Conservation (phyloP, 225 moss, liverwort and hornwort species). For the Ulota crispa region DNA sequence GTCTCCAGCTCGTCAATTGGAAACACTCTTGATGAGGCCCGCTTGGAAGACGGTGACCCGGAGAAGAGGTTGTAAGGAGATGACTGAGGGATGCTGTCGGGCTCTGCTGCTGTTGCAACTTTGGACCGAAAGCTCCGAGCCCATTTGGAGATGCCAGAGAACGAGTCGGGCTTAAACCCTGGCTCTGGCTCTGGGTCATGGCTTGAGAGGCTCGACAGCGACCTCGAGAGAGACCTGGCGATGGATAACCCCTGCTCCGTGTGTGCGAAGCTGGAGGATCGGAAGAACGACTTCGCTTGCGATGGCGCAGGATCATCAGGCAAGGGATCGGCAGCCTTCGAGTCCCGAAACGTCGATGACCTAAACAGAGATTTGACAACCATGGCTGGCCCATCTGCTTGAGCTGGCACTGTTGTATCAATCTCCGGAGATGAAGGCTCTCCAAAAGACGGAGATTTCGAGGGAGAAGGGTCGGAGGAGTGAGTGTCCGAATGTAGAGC, state of each 20-base stretch:
- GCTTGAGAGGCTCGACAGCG: slow-evolving; percentile 17
- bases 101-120: slow-evolving; percentile 5
- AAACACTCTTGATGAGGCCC: slow-evolving; percentile 42
- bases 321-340: background rate
- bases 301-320: background rate
- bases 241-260: background rate
- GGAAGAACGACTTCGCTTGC: background rate
- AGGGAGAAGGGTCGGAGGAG: background rate
- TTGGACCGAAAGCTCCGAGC: slow-evolving; percentile 28
- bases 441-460: background rate
- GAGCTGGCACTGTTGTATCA: no score
- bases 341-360: no score
- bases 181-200: background rate
- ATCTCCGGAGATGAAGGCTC: no score
- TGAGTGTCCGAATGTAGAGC: background rate
- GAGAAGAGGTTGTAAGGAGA: slow-evolving; percentile 50
- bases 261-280: slow-evolving; percentile 12
- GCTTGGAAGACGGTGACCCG: slow-evolving; percentile 43
- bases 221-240: slow-evolving; percentile 5
- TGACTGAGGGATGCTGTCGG: slow-evolving; percentile 28
- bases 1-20: slow-evolving; percentile 68
- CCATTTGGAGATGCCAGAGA: slow-evolving; percentile 26
- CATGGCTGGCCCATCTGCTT: no score
- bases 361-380: no score
- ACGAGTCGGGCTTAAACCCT: background rate